These are phyloP conservation scores for Amorphotheca resinae DNA, from an alignment of 495 filamentous ascomycete species.

Conservation along the genomic window DNA sequence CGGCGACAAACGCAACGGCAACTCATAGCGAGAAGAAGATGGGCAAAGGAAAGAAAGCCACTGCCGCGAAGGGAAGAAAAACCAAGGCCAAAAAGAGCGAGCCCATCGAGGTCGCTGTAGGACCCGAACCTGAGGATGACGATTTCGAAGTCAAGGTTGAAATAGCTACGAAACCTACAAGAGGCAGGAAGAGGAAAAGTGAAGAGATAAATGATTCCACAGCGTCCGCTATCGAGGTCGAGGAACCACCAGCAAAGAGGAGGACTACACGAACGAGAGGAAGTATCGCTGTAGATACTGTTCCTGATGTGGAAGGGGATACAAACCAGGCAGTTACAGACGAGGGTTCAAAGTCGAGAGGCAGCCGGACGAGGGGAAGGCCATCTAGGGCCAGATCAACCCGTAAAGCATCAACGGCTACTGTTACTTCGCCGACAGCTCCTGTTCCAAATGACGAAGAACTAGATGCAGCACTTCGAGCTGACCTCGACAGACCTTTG, in stretches of 20 bases:
- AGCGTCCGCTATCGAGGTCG: constrained; percentile 16
- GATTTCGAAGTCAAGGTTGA: constrained; percentile 30
- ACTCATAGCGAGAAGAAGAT: constrained; percentile 37
- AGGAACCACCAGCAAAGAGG: constrained; percentile 51
- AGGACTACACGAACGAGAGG: constrained; percentile 43
- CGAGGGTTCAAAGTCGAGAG: constrained; percentile 9
- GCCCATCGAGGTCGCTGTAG: constrained; percentile 29
- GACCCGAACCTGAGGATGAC: constrained; percentile 26
- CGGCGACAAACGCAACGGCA: constrained; percentile 40
- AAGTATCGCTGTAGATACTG: constrained; percentile 7
- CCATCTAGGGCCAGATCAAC: constrained; percentile 22
- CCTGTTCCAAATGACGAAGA: constrained; percentile 51
- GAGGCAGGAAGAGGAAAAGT: constrained; percentile 55
- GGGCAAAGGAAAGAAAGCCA: constrained; percentile 38
- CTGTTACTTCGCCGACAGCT: constrained; percentile 37
- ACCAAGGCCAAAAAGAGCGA: constrained; percentile 50
- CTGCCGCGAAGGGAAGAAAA: constrained; percentile 33
- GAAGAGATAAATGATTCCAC: constrained; percentile 31
- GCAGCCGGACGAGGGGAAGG: constrained; percentile 10
- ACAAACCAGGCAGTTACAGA: background rate
- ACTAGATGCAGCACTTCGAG: constrained; percentile 54
- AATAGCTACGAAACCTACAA: constrained; percentile 30
- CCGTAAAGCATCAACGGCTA: constrained; percentile 27
- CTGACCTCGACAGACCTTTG: constrained; percentile 48
- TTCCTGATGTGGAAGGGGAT: background rate